These are phyloP conservation scores for Aspergillus fumigatus DNA, from an alignment of 2,329 filamentous ascomycete genomes.

Conservation along the genomic window DNA sequence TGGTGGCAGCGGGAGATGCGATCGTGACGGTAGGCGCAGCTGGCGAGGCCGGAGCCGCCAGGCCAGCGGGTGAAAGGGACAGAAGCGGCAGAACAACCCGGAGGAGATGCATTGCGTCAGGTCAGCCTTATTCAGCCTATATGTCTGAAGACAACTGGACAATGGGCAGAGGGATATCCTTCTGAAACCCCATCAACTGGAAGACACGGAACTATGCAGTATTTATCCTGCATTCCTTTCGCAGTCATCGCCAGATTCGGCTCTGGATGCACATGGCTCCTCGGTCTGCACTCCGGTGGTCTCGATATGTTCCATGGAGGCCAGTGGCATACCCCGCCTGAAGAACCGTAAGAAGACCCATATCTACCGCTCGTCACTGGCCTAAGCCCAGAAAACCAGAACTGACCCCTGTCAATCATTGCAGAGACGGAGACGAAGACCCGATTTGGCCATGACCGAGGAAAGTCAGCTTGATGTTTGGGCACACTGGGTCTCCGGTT, in stretches of 20 bases:
- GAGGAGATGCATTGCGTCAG: conserved; percentile 6
- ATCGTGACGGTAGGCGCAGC: conserved; percentile 51
- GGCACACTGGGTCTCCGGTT: background rate
- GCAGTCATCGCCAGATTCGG: background rate
- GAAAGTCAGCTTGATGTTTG: background rate
- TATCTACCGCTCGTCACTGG: background rate
- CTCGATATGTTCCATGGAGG: background rate
- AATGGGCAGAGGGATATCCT: background rate
- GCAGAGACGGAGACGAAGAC: background rate
- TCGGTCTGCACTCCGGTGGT: background rate
- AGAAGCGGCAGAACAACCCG: conserved; percentile 6
- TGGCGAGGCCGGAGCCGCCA: conserved; percentile 32
- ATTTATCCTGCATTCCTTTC: background rate
- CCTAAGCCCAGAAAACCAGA: background rate
- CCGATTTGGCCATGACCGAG: background rate
- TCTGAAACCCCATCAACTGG: background rate
- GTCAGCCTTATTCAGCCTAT: background rate
- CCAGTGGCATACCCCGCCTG: background rate
- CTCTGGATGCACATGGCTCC: background rate
- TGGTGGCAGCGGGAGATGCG: conserved; percentile 48
- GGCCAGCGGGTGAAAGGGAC: conserved; percentile 5
- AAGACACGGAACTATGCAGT: background rate
- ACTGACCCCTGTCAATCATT: background rate
- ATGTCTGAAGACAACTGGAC: background rate
- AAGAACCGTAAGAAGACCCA: background rate